Evolutionary conservation across 768 basidiomycete species (phyloP), one percentile per base, ranked within the genome.

Genomic region (Cubamyces sp.): DNA sequence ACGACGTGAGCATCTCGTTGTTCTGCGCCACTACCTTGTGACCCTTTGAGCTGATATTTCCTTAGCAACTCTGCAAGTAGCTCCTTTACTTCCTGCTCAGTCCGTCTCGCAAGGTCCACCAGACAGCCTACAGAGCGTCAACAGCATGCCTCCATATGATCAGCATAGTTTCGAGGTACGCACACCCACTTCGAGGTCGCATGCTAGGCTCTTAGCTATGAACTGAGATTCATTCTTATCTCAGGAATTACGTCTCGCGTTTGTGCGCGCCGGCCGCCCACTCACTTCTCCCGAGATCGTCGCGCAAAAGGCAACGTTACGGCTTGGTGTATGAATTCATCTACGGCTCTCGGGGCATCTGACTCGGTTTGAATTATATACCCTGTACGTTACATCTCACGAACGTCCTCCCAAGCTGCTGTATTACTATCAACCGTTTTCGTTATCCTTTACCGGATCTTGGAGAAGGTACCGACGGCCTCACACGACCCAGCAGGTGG

Each of bases 221-320:
- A 5, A 34, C 34, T 1, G 34, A 34, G 34, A 34, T 34, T 34
- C 34, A 34, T 34, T 9, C 4, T 9, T 9, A 34, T 11, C 9
- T 1, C 62, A 85, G 84, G 84, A 85, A 73, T 77, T 84, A 42
- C 82, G 82, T 47, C 65, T 84, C 48, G 82, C 82, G 0, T 80
- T 64, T 57, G 61, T 77, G 37, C 70, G 74, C n/a, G 72, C 74
- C 42, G 75, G 79, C 0, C 78, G 79, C 41, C 81, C 83, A 62
- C 74, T 83, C 51, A 77, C 75, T 3, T 84, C 84, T 2, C 67
- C 71, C 6, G 77, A 80, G 50, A 71, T 73, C 40, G 45, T 59
- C 19, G 64, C 64, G 6, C 64, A 63, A 41, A 64, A 64, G 26
- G 57, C 54, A 5, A 39, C 50, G 19, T 47, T 68, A 15, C 60